phyloP scores from a whole-genome alignment of 1,139 yeast genomes.

The Geotrichum phurueaensis region DNA sequence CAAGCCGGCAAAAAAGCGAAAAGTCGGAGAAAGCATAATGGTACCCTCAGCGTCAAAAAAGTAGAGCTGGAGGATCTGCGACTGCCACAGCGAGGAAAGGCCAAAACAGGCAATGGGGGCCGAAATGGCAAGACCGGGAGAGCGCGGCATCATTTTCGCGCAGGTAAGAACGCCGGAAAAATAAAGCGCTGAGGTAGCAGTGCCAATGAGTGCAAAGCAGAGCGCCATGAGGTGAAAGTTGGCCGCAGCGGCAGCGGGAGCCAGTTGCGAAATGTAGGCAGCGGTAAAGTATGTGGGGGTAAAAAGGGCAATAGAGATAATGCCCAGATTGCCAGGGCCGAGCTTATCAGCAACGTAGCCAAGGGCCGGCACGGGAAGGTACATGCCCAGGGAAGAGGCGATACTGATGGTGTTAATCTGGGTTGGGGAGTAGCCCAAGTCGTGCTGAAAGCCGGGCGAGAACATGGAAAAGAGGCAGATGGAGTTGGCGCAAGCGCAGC shows the following conservation, averaged over 20 bases:
- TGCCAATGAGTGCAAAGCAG: constrained; percentile 57
- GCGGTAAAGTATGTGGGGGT: constrained; percentile 65
- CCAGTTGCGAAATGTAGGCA: constrained; percentile 27
- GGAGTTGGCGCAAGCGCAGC: constrained; percentile 73
- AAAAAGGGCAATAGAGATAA: constrained; percentile 57
- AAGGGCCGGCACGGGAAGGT: constrained; percentile 70
- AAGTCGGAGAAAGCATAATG: constrained; percentile 37
- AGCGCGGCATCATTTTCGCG: constrained; percentile 71
- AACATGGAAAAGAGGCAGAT: constrained; percentile 75
- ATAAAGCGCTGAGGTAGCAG: constrained; percentile 75
- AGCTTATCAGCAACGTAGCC: constrained; percentile 81
- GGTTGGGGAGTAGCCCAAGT: constrained; percentile 56
- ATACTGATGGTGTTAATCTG: constrained; percentile 75
- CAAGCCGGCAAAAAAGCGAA: constrained; percentile 50
- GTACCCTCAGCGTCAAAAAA: constrained; percentile 30
- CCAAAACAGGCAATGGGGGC: constrained; percentile 88
- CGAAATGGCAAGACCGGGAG: constrained; percentile 75
- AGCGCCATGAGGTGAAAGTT: constrained; percentile 18
- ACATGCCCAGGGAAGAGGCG: constrained; percentile 72
- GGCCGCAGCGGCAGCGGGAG: constrained; percentile 4
- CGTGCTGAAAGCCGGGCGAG: constrained; percentile 60
- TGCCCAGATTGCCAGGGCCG: constrained; percentile 71
- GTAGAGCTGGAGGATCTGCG: constrained; percentile 35
- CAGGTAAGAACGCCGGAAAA: constrained; percentile 75
- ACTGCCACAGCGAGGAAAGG: constrained; percentile 56